Conservation (phyloP, 1,139 yeast species). For the Sugiyamaella grinbergsii region DNA sequence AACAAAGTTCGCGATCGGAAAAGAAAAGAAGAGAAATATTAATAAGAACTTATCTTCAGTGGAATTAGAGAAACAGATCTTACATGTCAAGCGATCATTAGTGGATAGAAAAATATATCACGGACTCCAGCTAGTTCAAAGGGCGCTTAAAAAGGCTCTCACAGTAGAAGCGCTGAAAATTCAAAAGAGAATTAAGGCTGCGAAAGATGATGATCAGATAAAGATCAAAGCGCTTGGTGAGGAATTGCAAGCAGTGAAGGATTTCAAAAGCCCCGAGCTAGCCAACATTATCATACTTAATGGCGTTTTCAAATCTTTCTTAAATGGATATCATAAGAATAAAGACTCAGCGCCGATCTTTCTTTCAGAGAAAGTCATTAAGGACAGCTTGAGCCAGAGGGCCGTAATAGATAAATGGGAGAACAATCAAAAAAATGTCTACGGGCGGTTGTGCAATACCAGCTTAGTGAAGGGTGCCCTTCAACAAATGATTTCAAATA, state of each 20-base stretch:
- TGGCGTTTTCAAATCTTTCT: conserved; percentile 32
- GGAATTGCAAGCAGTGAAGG: conserved; percentile 36
- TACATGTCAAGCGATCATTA: conserved; percentile 35
- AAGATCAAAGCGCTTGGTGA: conserved; percentile 29
- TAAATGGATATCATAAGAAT: conserved; percentile 24
- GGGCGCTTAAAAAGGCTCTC: conserved; percentile 40
- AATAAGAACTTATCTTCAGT: not conserved
- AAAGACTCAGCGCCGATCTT: conserved; percentile 47
- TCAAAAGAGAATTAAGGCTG: conserved; percentile 36
- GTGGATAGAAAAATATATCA: conserved; percentile 42
- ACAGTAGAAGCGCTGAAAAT: conserved; percentile 41
- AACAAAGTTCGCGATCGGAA: conserved; percentile 38
- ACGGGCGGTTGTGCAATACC: conserved; percentile 46
- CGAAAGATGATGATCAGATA: conserved; percentile 27
- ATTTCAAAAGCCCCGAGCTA: conserved; percentile 31
- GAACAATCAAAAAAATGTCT: conserved; percentile 17
- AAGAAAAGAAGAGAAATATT: conserved; percentile 22
- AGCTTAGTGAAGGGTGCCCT: conserved; percentile 52
- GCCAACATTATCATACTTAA: conserved; percentile 34
- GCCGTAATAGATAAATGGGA: conserved; percentile 16
- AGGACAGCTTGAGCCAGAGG: conserved; percentile 7
- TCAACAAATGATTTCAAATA: conserved; percentile 57
- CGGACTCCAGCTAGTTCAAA: conserved; percentile 35
- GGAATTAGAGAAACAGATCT: conserved; percentile 22
- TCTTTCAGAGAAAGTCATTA: conserved; percentile 1